phyloP scores from a whole-genome alignment of 805 yeast genomes.

The Kodamaea leandrae region DNA sequence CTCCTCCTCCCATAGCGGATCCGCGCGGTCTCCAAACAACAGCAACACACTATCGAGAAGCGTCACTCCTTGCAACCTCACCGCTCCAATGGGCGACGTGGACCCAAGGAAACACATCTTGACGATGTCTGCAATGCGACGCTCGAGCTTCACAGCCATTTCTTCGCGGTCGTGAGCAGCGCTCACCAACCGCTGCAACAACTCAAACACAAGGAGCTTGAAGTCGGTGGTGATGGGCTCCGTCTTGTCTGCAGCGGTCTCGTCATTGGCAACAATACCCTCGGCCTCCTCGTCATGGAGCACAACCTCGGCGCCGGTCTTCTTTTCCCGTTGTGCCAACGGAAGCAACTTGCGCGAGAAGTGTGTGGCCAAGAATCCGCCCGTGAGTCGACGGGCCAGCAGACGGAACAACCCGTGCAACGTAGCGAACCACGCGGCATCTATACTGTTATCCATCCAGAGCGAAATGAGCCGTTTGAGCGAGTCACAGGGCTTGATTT shows the following conservation, averaged over 20 bases:
- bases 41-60: slow-evolving; percentile 63
- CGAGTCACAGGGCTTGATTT: slow-evolving; percentile 45
- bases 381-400: slow-evolving; percentile 37
- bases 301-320: slow-evolving; percentile 22
- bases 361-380: slow-evolving; percentile 36
- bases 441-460: slow-evolving; percentile 57
- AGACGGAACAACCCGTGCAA: slow-evolving; percentile 45
- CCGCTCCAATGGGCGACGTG: slow-evolving; percentile 59
- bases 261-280: slow-evolving; percentile 36
- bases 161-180: slow-evolving; percentile 42
- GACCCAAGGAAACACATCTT: slow-evolving; percentile 79
- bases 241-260: slow-evolving; percentile 40
- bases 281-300: slow-evolving; percentile 43
- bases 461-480: slow-evolving; percentile 47
- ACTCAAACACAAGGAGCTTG: slow-evolving; percentile 46
- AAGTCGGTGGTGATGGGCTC: slow-evolving; percentile 61
- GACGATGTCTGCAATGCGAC: slow-evolving; percentile 61
- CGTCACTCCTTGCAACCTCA: slow-evolving; percentile 64
- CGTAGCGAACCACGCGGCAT: slow-evolving; percentile 56
- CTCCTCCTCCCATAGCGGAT: slow-evolving; percentile 50
- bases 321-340: slow-evolving; percentile 40
- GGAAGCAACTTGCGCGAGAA: slow-evolving; percentile 42
- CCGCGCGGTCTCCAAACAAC: slow-evolving; percentile 58
- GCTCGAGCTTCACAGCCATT: slow-evolving; percentile 41
- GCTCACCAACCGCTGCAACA: slow-evolving; percentile 42